Base-by-base conservation (phyloP, 352 stramenopile species). In the Pseudoperonospora humuli region DNA sequence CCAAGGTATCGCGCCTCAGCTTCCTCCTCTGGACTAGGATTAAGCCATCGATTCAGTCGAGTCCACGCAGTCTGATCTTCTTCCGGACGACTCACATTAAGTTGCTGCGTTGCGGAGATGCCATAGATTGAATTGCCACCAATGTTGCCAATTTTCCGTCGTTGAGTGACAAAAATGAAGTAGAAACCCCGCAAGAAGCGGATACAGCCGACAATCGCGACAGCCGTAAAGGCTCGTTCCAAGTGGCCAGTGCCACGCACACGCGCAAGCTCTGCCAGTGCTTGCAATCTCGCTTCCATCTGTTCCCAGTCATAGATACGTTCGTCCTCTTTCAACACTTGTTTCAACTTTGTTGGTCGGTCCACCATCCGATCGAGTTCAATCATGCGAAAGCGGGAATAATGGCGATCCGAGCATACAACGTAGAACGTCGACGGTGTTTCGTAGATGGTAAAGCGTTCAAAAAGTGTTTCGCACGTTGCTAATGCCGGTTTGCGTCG, bases 161-260 rank as follows among this genome's bases (percentile, higher is more conserved):
- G 78, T 54, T 98, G 90, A 2, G 96, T 99, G 25, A 98, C 97
- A 25, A 99, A 84, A 26, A 95, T 97, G 18, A 99, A 86, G 68
- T 99, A 99, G 67, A 98, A 99, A 46, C 87, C 97, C 38, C 97
- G 87, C 34, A 98, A 66, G 67, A 99, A 99, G 15, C 93, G 90
- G 33, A 98, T 88, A 51, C 98, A 99, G 2, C 96, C 96, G 5
- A 99, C 81, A 55, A 99, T 95, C 11, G 95, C 96, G 31, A 98
- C 97, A 0, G 93, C 96, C 29, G 89, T 96, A 44, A 92, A 89
- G 0, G 76, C 72, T 19, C 80, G 72, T 21, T 73, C 51, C 7
- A 92, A 47, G 9, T 72, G 59, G 8, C 57, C 63, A 14, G 42
- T 61, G 0, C 74, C 75, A 7, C 39, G 55, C 0, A 64, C 44